Percentiles rank a stretch among this genome's conserved stretches.
Evolutionary conservation across 2,329 filamentous ascomycete species (phyloP).

Genomic region (Aspergillus sp.): DNA sequence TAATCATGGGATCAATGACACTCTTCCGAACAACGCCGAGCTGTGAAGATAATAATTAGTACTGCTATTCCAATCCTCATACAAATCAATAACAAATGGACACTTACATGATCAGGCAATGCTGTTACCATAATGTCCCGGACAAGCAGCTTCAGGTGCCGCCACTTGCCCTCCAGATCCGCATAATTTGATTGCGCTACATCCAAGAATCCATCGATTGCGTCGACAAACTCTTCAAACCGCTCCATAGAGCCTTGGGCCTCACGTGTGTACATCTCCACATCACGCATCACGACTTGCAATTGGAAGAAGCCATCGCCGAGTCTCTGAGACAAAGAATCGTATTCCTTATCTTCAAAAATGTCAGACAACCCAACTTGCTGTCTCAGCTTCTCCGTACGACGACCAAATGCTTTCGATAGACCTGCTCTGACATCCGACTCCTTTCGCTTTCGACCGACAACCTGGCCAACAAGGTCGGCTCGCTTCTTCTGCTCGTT

Average conservation of each 20-base stretch:
- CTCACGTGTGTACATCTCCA: slow-evolving; percentile 87
- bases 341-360: slow-evolving; percentile 77
- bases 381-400: slow-evolving; percentile 77
- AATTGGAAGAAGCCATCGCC: slow-evolving; percentile 87
- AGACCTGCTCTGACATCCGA: slow-evolving; percentile 81
- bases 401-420: slow-evolving; percentile 83
- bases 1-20: slow-evolving; percentile 79
- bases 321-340: slow-evolving; percentile 77
- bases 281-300: slow-evolving; percentile 86
- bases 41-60: slow-evolving; percentile 23
- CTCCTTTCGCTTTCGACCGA: slow-evolving; percentile 79
- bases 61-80: slow-evolving; percentile 2
- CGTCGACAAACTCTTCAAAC: slow-evolving; percentile 73
- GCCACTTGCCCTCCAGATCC: slow-evolving; percentile 91
- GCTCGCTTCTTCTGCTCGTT: slow-evolving; percentile 95
- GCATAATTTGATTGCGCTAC: slow-evolving; percentile 65
- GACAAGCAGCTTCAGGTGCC: slow-evolving; percentile 81
- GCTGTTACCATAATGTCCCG: slow-evolving; percentile 79
- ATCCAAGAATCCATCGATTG: slow-evolving; percentile 77
- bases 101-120: slow-evolving; percentile 71
- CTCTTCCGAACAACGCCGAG: slow-evolving; percentile 67
- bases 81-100: background rate
- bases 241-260: slow-evolving; percentile 74
- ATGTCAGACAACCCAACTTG: slow-evolving; percentile 61
- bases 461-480: slow-evolving; percentile 84